Evolutionary conservation across 1,284 basidiomycete genomes (phyloP).

Genomic region (Athelia psychrophila): DNA sequence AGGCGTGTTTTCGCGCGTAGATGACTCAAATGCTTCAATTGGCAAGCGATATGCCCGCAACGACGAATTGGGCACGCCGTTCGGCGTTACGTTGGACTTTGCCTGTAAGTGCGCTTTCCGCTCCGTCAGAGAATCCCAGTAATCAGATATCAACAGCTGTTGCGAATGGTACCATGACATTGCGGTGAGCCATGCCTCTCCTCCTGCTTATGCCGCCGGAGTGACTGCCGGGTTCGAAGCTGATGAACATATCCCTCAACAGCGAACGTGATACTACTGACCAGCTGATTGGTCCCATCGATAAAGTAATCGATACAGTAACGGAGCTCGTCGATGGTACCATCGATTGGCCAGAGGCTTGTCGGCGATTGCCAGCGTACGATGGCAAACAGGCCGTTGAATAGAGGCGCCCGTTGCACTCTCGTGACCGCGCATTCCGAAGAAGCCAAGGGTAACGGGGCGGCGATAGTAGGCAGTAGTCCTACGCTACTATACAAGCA

Average conservation of each 20-base stretch:
- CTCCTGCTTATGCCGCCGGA: background rate
- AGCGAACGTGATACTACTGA: slow-evolving; percentile 94
- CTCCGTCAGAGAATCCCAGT: slow-evolving; percentile 7
- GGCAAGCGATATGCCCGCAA: slow-evolving; percentile 97
- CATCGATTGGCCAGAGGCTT: slow-evolving; percentile 80
- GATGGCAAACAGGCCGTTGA: slow-evolving; percentile 89
- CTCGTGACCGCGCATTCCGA: too few species aligned
- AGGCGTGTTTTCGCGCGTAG: slow-evolving; percentile 90
- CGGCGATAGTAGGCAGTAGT: too few species aligned
- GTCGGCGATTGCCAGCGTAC: slow-evolving; percentile 73
- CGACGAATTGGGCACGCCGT: slow-evolving; percentile 98
- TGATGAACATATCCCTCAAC: slow-evolving; percentile 12
- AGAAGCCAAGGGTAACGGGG: too few species aligned
- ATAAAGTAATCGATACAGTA: slow-evolving; percentile 86
- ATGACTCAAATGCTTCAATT: slow-evolving; percentile 94
- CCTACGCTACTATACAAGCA: too few species aligned
- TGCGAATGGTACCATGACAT: slow-evolving; percentile 86
- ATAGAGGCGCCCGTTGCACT: slow-evolving; percentile 11
- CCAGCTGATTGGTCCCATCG: slow-evolving; percentile 91
- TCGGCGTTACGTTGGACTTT: slow-evolving; percentile 96
- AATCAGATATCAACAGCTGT: slow-evolving; percentile 48
- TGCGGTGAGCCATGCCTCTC: slow-evolving; percentile 53
- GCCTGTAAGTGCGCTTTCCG: slow-evolving; percentile 68
- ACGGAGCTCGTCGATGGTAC: slow-evolving; percentile 72
- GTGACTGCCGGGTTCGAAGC: background rate